Conservation (phyloP, 2,329 filamentous ascomycete genomes). For the Botrytis fragariae region DNA sequence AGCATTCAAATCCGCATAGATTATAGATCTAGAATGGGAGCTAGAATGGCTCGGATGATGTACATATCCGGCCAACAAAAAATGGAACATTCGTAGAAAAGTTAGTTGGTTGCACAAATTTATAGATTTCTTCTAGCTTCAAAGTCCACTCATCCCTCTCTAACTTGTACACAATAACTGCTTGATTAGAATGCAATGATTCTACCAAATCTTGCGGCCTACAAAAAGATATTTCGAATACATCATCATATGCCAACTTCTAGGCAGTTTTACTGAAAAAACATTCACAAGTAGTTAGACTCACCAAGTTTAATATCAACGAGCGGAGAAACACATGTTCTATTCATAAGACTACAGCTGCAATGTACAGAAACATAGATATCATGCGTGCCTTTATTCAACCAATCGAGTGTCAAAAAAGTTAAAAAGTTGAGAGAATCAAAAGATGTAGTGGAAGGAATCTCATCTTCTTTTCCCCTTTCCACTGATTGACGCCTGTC, state of each 20-base stretch:
- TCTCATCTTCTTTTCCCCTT: not conserved
- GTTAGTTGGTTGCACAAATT: not conserved
- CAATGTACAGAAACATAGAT: conserved; percentile 33
- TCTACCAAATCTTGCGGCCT: not conserved
- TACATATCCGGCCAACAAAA: not conserved
- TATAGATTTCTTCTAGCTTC: not conserved
- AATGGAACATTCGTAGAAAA: not conserved
- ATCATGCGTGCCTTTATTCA: conserved; percentile 22
- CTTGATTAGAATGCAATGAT: not conserved
- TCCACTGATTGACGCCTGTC: conserved; percentile 10
- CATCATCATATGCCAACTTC: not conserved
- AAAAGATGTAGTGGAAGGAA: conserved; percentile 7
- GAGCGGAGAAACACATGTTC: conserved; percentile 28
- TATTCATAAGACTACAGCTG: conserved; percentile 35
- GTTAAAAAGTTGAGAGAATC: conserved; percentile 13
- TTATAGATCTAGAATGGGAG: not conserved
- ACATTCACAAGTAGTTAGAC: not conserved
- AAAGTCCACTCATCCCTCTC: not conserved
- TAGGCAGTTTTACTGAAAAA: not conserved
- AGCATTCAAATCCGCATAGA: not conserved
- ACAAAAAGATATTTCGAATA: not conserved
- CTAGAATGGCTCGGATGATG: not conserved
- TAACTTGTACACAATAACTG: not conserved
- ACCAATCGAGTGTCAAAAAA: conserved; percentile 23
- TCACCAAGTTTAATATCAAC: not conserved